Base-by-base conservation (phyloP, 176 grass and related monocot genomes). In the Eleusine indica region DNA sequence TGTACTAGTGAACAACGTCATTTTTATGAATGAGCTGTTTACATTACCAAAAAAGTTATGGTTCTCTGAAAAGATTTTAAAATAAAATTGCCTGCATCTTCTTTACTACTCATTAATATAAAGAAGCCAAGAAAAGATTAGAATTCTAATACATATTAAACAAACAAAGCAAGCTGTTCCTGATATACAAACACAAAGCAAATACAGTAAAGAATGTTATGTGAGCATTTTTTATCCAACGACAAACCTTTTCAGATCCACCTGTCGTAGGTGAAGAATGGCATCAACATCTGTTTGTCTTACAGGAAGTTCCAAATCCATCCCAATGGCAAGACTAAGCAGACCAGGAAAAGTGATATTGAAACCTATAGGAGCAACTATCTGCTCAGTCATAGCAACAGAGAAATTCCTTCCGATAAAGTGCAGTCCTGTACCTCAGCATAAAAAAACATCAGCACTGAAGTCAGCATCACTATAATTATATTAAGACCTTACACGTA, bases 311-410 rank as follows among this genome's bases (percentile, higher is more conserved):
- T 92, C 58, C 22, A 94, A 78, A 60, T 85, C 89, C 82, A 90
- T 87, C 7, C 81, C 83, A 38, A 58, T 85, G 80, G 87, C 94
- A 40, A 86, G 85, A 70, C 76, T 79, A 76, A 97, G 58, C 62
- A 97, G 87, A 60, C 80, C 68, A 47, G 91, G 76, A 77, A 97
- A 91, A 78, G 80, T 97, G 74, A 97, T 84, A 54, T 80, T 86
- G 76, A 97, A 97, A 44, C 94, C 94, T 48, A 94, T 28, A 70
- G 94, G 91, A 73, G 87, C 80, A 82, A 16, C 39, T 39, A 78
- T 76, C 14, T 88, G 47, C 46, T 82, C 63, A 80, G 88, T 44
- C 80, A 90, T 84, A 79, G 82, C 73, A 62, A 81, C 28, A 2
- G 82, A 86, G 16, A 92, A 84, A 82, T 94, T 94, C 29, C 66